A percentile compares a stretch with the other conserved stretches of the same genome.
phyloP scores from a whole-genome alignment of 768 basidiomycete genomes.

The Trichaptum fuscoviolaceum region DNA sequence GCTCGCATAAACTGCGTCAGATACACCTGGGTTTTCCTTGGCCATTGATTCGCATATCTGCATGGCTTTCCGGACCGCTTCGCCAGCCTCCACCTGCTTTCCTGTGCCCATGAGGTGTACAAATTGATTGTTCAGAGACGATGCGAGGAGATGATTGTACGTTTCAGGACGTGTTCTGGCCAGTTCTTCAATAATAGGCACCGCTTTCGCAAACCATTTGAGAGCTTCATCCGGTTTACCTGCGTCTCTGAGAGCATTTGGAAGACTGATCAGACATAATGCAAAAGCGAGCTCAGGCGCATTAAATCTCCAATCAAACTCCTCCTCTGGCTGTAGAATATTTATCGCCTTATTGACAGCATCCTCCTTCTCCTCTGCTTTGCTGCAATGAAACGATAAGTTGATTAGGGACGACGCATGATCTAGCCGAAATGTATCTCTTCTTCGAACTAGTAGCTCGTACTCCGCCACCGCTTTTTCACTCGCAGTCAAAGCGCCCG shows the following conservation, averaged over 20 bases:
- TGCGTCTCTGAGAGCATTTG: not conserved
- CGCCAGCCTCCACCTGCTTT: too few species aligned
- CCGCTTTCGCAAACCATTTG: not conserved
- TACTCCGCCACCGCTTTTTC: not conserved
- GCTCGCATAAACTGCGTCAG: not conserved
- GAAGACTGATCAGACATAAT: not conserved
- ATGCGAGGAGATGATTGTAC: too few species aligned
- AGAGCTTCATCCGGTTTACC: not conserved
- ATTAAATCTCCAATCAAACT: too few species aligned
- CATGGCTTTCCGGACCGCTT: not conserved
- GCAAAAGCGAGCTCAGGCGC: not conserved
- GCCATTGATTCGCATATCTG: not conserved
- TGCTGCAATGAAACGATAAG: not conserved
- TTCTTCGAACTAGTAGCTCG: too few species aligned
- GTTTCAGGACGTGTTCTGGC: too few species aligned
- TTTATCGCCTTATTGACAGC: too few species aligned
- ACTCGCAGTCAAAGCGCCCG: not conserved
- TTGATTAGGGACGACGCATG: not conserved
- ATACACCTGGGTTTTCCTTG: not conserved
- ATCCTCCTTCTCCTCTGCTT: too few species aligned
- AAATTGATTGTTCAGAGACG: too few species aligned
- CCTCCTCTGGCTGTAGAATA: too few species aligned
- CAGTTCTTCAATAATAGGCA: not conserved
- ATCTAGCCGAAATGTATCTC: not conserved
- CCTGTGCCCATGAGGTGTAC: too few species aligned